phyloP scores from a whole-genome alignment of 1,139 yeast genomes.

The Hyphopichia buzzinii region DNA sequence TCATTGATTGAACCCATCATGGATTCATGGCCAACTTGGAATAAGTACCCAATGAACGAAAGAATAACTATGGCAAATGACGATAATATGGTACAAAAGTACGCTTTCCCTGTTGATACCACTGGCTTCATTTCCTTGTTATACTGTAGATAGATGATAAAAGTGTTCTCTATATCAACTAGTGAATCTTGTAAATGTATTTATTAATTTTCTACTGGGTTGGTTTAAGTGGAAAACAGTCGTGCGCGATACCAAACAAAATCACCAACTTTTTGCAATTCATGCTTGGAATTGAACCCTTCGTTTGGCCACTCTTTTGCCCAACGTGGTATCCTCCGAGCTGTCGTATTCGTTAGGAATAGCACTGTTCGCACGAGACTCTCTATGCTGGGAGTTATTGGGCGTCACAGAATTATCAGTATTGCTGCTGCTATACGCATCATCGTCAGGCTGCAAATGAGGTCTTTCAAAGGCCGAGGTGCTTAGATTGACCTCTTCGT shows the following conservation, averaged over 20 bases:
- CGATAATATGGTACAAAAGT: conserved; percentile 91
- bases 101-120: conserved; percentile 70
- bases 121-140: conserved; percentile 38
- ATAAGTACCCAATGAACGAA: conserved; percentile 78
- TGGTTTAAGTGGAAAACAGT: too few relatives aligned
- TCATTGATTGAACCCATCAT: conserved; percentile 90
- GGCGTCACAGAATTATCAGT: conserved; percentile 8
- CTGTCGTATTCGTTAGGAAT: not conserved
- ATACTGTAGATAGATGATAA: too few relatives aligned
- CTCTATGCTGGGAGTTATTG: not conserved
- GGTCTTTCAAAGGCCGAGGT: too few relatives aligned
- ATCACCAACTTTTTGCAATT: too few relatives aligned
- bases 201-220: too few relatives aligned
- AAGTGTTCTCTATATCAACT: too few relatives aligned
- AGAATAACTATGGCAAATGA: conserved; percentile 88
- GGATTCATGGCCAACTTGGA: conserved; percentile 79
- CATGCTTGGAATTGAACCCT: conserved; percentile 2
- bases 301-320: conserved; percentile 2
- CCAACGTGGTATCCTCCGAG: not conserved
- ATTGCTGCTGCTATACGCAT: conserved; percentile 15
- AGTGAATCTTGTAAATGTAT: too few relatives aligned
- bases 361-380: not conserved
- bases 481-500: too few relatives aligned
- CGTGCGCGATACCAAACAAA: too few relatives aligned
- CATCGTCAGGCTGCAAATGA: conserved; percentile 15